phyloP scores from a whole-genome alignment of 2,329 filamentous ascomycete species.

The Colletotrichum scovillei region DNA sequence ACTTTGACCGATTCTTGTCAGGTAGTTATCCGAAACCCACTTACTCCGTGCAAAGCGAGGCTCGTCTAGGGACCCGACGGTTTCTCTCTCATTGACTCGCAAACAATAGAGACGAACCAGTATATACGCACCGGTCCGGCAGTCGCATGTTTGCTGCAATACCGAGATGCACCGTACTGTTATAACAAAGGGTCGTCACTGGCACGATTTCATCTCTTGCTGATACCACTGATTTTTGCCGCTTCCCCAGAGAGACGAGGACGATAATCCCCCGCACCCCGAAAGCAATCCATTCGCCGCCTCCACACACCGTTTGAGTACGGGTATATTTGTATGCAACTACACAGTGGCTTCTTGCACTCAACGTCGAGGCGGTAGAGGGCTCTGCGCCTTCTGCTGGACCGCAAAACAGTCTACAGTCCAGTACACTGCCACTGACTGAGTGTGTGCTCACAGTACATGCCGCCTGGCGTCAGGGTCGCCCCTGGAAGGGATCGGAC shows the following conservation, averaged over 20 bases:
- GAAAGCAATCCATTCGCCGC: neutral
- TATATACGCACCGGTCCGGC: neutral
- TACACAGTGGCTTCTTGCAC: neutral
- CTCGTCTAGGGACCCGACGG: too few species aligned
- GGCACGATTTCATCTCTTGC: neutral
- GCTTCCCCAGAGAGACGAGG: neutral
- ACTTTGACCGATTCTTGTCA: neutral
- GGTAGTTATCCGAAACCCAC: too few species aligned
- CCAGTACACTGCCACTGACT: too few species aligned
- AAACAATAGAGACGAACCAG: neutral
- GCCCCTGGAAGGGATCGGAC: conserved; percentile 16
- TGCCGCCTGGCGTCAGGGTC: conserved; percentile 9
- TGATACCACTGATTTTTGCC: neutral
- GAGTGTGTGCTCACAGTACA: conserved; percentile 10
- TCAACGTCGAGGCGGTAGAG: too few species aligned
- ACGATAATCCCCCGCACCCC: neutral
- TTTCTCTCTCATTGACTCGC: too few species aligned
- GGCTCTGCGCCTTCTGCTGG: too few species aligned
- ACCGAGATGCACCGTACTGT: neutral
- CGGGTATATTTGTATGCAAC: neutral
- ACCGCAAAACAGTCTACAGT: too few species aligned
- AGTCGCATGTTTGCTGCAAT: neutral
- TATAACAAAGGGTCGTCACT: neutral
- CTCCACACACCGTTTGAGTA: conserved; percentile 10
- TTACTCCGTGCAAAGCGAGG: too few species aligned